phyloP scores from a whole-genome alignment of 768 basidiomycete genomes.

The Psilocybe cubensis region DNA sequence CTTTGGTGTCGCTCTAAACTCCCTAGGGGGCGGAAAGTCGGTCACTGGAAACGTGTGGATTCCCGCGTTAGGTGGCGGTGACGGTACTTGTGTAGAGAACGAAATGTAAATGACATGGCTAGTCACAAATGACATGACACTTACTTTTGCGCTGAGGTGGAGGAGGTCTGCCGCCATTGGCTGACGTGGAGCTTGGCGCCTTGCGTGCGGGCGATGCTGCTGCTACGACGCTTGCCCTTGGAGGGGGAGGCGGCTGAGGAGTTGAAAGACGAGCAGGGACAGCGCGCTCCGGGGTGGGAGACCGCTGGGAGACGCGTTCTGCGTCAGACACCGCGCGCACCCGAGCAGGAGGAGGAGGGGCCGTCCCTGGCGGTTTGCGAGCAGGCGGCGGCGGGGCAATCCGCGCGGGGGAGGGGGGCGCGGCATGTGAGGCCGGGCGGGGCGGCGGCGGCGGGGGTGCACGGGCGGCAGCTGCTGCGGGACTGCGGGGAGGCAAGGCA shows the following conservation, averaged over 20 bases:
- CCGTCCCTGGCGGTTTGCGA: constrained; percentile 35
- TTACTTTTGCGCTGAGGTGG: constrained; percentile 54
- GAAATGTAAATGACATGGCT: constrained; percentile 15
- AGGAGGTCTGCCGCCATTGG: constrained; percentile 32
- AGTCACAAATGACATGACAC: constrained; percentile 26
- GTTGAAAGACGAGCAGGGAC: constrained; percentile 19
- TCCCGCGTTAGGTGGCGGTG: constrained; percentile 63
- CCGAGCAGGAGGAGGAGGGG: constrained; percentile 36
- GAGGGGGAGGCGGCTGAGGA: constrained; percentile 17
- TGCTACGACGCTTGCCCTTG: constrained; percentile 18
- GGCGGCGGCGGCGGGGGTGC: constrained; percentile 30
- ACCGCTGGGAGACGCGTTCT: constrained; percentile 14
- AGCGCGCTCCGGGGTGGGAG: constrained; percentile 17
- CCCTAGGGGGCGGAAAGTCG: constrained; percentile 79
- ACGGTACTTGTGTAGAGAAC: constrained; percentile 40
- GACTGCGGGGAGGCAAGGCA: too few species aligned
- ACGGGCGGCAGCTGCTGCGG: constrained; percentile 25
- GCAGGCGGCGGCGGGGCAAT: constrained; percentile 42
- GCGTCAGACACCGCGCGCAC: constrained; percentile 26
- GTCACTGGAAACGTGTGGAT: constrained; percentile 74
- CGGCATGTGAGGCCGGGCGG: constrained; percentile 18
- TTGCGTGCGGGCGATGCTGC: constrained; percentile 26
- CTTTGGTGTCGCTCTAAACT: constrained; percentile 52
- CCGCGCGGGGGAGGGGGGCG: constrained; percentile 29
- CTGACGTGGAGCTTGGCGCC: constrained; percentile 16